Percentiles rank a stretch among this genome's conserved stretches.
Evolutionary conservation across 306 rosid genomes (phyloP).

Genomic region (Vigna trinervia): DNA sequence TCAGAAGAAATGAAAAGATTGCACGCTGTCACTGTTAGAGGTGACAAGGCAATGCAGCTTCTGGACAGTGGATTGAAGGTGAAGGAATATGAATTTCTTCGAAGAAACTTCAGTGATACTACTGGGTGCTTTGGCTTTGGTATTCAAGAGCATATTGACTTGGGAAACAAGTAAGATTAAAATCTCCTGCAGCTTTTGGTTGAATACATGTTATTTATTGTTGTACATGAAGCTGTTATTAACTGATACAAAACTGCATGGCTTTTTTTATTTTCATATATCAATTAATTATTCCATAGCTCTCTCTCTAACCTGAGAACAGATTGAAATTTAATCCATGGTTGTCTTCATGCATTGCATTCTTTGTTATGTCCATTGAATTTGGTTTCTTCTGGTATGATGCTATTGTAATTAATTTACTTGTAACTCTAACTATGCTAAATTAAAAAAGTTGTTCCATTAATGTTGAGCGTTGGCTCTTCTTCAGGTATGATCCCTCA

Average conservation of each 20-base stretch:
- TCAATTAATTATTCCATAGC: too few relatives aligned
- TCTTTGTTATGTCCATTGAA: not conserved
- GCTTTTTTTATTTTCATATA: too few relatives aligned
- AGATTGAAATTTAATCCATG: not conserved
- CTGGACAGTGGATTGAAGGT: slow-evolving; percentile 90
- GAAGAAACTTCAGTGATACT: slow-evolving; percentile 84
- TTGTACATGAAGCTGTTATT: not conserved
- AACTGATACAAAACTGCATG: not conserved
- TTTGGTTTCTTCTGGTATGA: not conserved
- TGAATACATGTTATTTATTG: not conserved
- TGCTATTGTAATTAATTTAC: not conserved
- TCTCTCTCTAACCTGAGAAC: not conserved
- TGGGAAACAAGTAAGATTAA: slow-evolving; percentile 76
- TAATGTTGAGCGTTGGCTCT: not conserved
- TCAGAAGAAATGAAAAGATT: slow-evolving; percentile 87
- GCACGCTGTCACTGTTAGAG: slow-evolving; percentile 89
- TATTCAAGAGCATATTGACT: slow-evolving; percentile 84
- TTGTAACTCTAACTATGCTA: not conserved
- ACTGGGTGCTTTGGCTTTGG: slow-evolving; percentile 90
- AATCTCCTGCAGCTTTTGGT: not conserved
- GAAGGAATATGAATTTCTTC: slow-evolving; percentile 76
- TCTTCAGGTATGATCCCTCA: slow-evolving; percentile 80
- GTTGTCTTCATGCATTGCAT: not conserved
- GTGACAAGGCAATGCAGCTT: slow-evolving; percentile 86
- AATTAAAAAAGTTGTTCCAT: not conserved